A percentile compares a stretch with the other conserved stretches of the same genome.
Conservation (phyloP, 768 basidiomycete genomes). For the Butyriboletus loyo region DNA sequence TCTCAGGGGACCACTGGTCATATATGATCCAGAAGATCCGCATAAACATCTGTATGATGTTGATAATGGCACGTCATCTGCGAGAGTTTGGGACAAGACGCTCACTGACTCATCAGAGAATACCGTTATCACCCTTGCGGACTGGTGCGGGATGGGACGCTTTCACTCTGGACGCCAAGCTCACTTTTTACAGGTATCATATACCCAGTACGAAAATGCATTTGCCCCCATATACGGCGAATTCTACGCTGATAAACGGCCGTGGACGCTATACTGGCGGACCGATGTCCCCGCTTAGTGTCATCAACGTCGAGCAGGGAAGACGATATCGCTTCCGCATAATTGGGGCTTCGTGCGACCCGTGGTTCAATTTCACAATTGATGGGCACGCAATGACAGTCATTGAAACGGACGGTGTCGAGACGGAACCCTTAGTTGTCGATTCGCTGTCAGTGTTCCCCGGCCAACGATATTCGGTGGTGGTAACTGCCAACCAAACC, state of each 20-base stretch:
- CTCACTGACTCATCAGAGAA: slow-evolving; percentile 18
- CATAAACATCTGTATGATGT: slow-evolving; percentile 38
- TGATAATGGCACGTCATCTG: slow-evolving; percentile 36
- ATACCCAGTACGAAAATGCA: slow-evolving; percentile 11
- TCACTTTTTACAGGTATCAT: slow-evolving; percentile 15
- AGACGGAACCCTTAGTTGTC: slow-evolving; percentile 36
- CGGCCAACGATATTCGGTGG: slow-evolving; percentile 48
- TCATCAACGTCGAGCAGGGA: slow-evolving; percentile 33
- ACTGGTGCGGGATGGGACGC: slow-evolving; percentile 1
- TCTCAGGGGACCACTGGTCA: slow-evolving; percentile 31
- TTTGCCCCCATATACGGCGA: slow-evolving; percentile 6
- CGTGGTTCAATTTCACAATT: slow-evolving; percentile 28
- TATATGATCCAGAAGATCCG: slow-evolving; percentile 44
- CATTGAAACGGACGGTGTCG: slow-evolving; percentile 42
- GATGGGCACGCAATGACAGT: slow-evolving; percentile 30
- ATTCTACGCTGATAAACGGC: slow-evolving; percentile 40
- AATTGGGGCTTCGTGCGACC: slow-evolving; percentile 33
- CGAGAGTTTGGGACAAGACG: background rate
- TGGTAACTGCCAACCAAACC: slow-evolving; percentile 39
- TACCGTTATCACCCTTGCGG: slow-evolving; percentile 44
- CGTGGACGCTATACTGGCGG: slow-evolving; percentile 31
- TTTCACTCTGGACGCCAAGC: slow-evolving; percentile 29
- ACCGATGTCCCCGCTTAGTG: slow-evolving; percentile 25
- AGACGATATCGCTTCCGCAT: slow-evolving; percentile 41
- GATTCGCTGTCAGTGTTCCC: slow-evolving; percentile 35